Percentiles rank a stretch among this genome's conserved stretches.
Conservation (phyloP, 2,329 filamentous ascomycete genomes). For the Geosmithia putterillii region DNA sequence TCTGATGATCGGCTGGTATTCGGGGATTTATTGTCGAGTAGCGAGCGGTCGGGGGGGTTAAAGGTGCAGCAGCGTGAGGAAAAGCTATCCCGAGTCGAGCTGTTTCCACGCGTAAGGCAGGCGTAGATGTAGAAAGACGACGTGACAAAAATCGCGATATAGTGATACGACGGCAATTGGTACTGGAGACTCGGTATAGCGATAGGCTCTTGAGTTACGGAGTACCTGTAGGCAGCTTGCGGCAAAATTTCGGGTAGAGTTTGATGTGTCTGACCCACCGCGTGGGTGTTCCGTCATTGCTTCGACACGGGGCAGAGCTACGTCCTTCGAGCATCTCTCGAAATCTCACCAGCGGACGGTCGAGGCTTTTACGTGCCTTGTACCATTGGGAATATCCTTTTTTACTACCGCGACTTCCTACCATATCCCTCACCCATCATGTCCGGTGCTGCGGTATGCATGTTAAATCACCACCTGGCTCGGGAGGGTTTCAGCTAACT, state of each 20-base stretch:
- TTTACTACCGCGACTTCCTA: background rate
- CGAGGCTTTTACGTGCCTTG: background rate
- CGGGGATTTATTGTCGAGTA: background rate
- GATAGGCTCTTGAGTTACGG: background rate
- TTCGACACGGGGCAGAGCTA: background rate
- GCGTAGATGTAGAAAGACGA: background rate
- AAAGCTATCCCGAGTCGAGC: background rate
- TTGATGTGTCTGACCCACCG: background rate
- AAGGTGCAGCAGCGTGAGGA: background rate
- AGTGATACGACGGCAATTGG: background rate
- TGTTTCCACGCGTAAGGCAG: background rate
- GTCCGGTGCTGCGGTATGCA: slow-evolving; percentile 26
- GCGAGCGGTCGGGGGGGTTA: background rate
- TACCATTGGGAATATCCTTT: background rate
- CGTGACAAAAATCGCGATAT: background rate
- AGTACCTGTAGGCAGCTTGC: too few relatives aligned
- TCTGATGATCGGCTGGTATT: background rate
- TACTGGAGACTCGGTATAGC: background rate
- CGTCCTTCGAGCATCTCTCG: background rate
- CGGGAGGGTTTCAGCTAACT: background rate
- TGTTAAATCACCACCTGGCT: background rate
- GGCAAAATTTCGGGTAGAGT: background rate
- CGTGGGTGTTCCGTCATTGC: background rate
- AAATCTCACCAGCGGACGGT: background rate
- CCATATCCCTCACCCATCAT: slow-evolving; percentile 9